Evolutionary conservation across 805 yeast species (phyloP).

Genomic region (Starmerella geochares): DNA sequence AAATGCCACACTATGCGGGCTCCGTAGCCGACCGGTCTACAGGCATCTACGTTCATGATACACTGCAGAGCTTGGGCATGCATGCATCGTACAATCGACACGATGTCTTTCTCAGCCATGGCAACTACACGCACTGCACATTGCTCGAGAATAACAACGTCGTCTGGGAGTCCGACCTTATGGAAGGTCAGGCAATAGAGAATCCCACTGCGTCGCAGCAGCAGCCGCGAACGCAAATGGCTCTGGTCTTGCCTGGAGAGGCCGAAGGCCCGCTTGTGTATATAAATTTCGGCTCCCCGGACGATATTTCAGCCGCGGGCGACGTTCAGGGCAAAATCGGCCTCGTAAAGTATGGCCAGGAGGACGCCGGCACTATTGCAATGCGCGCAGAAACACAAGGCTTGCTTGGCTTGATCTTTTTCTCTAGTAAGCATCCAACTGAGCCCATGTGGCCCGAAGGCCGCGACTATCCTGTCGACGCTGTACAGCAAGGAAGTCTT

Average conservation of each 20-base stretch:
- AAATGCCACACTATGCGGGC: slow-evolving; percentile 82
- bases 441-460: slow-evolving; percentile 29
- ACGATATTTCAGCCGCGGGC: slow-evolving; percentile 38
- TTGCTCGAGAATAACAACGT: slow-evolving; percentile 25
- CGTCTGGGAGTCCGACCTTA: slow-evolving; percentile 32
- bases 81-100: slow-evolving; percentile 29
- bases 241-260: slow-evolving; percentile 53
- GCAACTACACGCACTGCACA: slow-evolving; percentile 35
- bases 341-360: slow-evolving; percentile 50
- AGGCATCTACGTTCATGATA: slow-evolving; percentile 52
- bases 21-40: slow-evolving; percentile 73
- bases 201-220: slow-evolving; percentile 25
- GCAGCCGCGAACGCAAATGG: slow-evolving; percentile 33
- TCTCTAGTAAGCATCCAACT: slow-evolving; percentile 36
- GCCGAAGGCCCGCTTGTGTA: slow-evolving; percentile 47
- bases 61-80: slow-evolving; percentile 50
- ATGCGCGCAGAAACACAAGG: slow-evolving; percentile 46
- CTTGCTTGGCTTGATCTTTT: slow-evolving; percentile 58
- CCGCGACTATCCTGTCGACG: slow-evolving; percentile 34
- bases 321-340: slow-evolving; percentile 44
- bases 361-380: slow-evolving; percentile 43
- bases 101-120: slow-evolving; percentile 56
- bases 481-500: slow-evolving; percentile 40
- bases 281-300: slow-evolving; percentile 53
- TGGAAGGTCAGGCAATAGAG: slow-evolving; percentile 31